Evolutionary conservation across 2,329 filamentous ascomycete species (phyloP).

Genomic region (Epichloe sylvatica): DNA sequence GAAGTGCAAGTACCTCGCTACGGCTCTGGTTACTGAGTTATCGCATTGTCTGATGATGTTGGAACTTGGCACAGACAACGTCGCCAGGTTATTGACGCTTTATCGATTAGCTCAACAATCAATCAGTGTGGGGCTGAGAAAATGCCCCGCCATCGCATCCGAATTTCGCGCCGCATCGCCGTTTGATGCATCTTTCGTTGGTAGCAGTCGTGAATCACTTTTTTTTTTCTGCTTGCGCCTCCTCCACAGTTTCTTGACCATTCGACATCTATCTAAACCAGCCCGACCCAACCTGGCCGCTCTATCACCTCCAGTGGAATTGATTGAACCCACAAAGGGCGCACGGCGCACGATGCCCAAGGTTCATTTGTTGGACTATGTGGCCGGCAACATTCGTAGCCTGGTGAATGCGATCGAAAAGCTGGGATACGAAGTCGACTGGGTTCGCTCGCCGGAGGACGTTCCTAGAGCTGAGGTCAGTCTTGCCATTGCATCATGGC

Average conservation of each 20-base stretch:
- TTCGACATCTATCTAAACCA: not conserved
- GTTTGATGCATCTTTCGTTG: not conserved
- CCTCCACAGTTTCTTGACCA: not conserved
- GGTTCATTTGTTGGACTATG: conserved; percentile 72
- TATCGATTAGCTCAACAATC: no score
- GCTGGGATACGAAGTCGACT: conserved; percentile 82
- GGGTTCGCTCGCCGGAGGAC: conserved; percentile 76
- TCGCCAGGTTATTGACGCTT: no score
- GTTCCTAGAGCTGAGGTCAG: conserved; percentile 67
- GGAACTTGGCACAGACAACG: no score
- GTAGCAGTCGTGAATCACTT: not conserved
- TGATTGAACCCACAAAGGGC: not conserved
- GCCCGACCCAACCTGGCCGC: no score
- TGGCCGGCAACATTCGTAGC: conserved; percentile 90
- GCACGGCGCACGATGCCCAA: conserved; percentile 49
- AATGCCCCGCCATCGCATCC: conserved; percentile 14
- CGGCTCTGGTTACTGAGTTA: not conserved
- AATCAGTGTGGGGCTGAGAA: not conserved
- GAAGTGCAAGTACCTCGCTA: not conserved
- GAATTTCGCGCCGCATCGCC: conserved; percentile 5
- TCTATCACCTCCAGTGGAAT: no score
- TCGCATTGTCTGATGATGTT: not conserved
- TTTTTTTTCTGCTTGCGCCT: not conserved
- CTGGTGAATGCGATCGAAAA: conserved; percentile 97
- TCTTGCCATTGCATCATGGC: not conserved